Conservation (phyloP, 129 eudicot species). For the Lonicera japonica region DNA sequence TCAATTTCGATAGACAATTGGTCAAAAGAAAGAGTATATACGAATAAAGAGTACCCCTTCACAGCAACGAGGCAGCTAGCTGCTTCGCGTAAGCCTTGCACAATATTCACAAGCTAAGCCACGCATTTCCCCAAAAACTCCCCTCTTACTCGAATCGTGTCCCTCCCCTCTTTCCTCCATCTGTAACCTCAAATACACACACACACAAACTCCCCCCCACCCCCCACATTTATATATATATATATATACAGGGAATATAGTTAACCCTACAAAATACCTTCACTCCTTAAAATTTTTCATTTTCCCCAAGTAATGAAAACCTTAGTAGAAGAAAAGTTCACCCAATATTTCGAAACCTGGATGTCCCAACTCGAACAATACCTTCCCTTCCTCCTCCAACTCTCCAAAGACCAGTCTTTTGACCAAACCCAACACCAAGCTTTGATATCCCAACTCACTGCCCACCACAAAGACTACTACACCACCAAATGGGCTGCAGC, state of each 20-base stretch:
- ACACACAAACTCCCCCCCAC: background rate
- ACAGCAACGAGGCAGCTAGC: slow-evolving; percentile 12
- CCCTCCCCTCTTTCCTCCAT: slow-evolving; percentile 17
- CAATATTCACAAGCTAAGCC: slow-evolving; percentile 9
- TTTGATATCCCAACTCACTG: slow-evolving; percentile 42
- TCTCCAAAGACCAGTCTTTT: background rate
- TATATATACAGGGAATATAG: no score
- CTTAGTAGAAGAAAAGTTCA: slow-evolving; percentile 44
- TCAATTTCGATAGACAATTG: no score
- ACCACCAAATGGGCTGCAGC: slow-evolving; percentile 71
- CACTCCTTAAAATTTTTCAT: background rate
- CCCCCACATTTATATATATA: no score
- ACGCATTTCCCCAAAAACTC: no score
- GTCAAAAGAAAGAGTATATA: no score
- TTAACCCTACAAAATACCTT: background rate
- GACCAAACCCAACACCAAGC: slow-evolving; percentile 16
- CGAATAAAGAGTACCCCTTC: no score
- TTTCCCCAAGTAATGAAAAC: slow-evolving; percentile 12
- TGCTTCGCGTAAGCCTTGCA: slow-evolving; percentile 47
- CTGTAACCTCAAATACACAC: slow-evolving; percentile 5
- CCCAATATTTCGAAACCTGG: slow-evolving; percentile 54
- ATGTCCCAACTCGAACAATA: slow-evolving; percentile 42
- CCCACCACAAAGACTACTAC: slow-evolving; percentile 77
- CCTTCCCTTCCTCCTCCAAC: slow-evolving; percentile 21
- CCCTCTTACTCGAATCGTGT: no score